Conservation (phyloP, 2,329 filamentous ascomycete genomes). For the Neurospora sp. region DNA sequence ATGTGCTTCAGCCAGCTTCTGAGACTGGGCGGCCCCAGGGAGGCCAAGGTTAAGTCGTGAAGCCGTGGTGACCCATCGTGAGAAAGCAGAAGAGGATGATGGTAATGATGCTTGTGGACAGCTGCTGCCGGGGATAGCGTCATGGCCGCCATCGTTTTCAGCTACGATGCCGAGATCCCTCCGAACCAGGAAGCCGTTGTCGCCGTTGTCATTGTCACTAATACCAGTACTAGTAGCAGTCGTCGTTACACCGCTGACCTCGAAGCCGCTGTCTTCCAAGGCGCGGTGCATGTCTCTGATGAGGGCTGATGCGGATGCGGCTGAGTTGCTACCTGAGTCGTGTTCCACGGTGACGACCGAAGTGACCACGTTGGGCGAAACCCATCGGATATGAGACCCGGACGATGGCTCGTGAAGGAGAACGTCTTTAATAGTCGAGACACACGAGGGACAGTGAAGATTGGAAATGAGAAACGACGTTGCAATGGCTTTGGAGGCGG, state of each 20-base stretch:
- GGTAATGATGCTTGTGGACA: neutral
- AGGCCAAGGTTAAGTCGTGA: conserved; percentile 10
- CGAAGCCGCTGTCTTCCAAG: conserved; percentile 49
- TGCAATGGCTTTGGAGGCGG: conserved; percentile 23
- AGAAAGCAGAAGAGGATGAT: conserved; percentile 7
- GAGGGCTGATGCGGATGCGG: conserved; percentile 22
- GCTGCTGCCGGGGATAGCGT: neutral
- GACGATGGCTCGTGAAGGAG: conserved; percentile 36
- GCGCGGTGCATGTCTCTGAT: conserved; percentile 32
- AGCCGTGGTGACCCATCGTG: conserved; percentile 19
- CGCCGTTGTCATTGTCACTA: conserved; percentile 14
- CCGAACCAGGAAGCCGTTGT: conserved; percentile 11
- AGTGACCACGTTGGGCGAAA: conserved; percentile 62
- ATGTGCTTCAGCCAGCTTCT: conserved; percentile 24
- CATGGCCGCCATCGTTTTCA: neutral
- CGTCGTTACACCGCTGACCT: conserved; percentile 40
- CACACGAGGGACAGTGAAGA: conserved; percentile 70
- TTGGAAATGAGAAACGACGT: conserved; percentile 62
- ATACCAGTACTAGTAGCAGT: conserved; percentile 12
- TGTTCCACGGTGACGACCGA: conserved; percentile 56
- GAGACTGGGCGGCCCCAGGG: conserved; percentile 13
- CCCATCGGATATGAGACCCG: conserved; percentile 38
- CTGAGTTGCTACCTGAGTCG: conserved; percentile 13
- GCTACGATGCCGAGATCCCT: conserved; percentile 11
- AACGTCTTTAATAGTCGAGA: conserved; percentile 50